Evolutionary conservation across 768 basidiomycete species (phyloP).

Genomic region (Boletus edulis): DNA sequence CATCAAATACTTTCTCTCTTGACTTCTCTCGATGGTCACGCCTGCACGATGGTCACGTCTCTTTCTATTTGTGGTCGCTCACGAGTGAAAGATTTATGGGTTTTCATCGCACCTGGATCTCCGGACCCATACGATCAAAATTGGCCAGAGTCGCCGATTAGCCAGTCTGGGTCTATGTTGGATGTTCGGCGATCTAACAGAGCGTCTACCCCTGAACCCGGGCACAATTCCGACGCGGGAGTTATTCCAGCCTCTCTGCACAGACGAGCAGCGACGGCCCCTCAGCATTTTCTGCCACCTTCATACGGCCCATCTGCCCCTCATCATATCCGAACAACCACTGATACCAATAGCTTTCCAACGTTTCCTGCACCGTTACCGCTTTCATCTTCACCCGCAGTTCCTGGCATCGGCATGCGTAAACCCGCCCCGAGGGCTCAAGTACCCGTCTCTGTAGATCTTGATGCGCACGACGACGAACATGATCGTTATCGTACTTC

Average conservation of each 20-base stretch:
- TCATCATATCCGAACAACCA: constrained; percentile 35
- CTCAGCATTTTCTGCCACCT: constrained; percentile 26
- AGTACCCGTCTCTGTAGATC: constrained; percentile 56
- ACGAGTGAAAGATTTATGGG: constrained; percentile 73
- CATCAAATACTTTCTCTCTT: constrained; percentile 68
- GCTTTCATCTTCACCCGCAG: constrained; percentile 20
- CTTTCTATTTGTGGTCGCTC: constrained; percentile 71
- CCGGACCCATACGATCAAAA: constrained; percentile 27
- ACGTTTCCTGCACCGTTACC: constrained; percentile 17
- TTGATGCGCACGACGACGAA: constrained; percentile 36
- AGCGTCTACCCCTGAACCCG: constrained; percentile 31
- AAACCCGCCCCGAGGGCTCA: constrained; percentile 66
- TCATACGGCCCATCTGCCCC: constrained; percentile 13
- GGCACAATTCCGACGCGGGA: constrained; percentile 20
- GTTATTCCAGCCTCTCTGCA: constrained; percentile 29
- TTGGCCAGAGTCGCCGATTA: constrained; percentile 35
- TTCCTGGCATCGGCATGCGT: constrained; percentile 43
- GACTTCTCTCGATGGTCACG: constrained; percentile 62
- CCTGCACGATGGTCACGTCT: constrained; percentile 67
- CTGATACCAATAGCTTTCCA: constrained; percentile 29
- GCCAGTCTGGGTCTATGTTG: constrained; percentile 33
- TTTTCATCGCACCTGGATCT: constrained; percentile 60
- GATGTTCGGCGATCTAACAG: constrained; percentile 37
- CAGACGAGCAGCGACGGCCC: constrained; percentile 28
- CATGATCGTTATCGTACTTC: constrained; percentile 38